Percentiles rank a stretch among this genome's conserved stretches.
phyloP scores from a whole-genome alignment of 2,329 filamentous ascomycete genomes.

The Arthrocladium fulminans region DNA sequence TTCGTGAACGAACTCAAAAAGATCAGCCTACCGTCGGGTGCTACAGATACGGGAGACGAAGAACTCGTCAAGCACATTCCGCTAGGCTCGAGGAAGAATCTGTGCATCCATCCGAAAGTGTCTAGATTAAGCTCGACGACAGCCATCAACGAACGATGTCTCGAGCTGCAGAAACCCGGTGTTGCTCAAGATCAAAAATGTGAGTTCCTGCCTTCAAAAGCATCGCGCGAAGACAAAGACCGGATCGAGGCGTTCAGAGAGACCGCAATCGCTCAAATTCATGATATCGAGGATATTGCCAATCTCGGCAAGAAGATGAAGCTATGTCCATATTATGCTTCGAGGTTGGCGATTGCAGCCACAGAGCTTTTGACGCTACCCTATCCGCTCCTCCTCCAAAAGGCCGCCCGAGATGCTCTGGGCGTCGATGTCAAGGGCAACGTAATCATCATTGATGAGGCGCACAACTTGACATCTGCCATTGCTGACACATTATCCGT shows the following conservation, averaged over 20 bases:
- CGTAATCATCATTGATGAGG: constrained; percentile 92
- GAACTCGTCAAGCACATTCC: constrained; percentile 72
- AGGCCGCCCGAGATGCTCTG: constrained; percentile 75
- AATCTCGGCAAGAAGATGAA: constrained; percentile 66
- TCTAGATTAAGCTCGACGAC: constrained; percentile 58
- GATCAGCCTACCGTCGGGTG: constrained; percentile 59
- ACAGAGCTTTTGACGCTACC: constrained; percentile 85
- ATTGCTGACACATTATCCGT: constrained; percentile 80
- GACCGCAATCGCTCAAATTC: constrained; percentile 69
- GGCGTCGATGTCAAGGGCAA: constrained; percentile 78
- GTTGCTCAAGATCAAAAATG: constrained; percentile 59
- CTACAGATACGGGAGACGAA: constrained; percentile 27
- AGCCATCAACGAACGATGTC: constrained; percentile 86
- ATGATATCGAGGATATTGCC: constrained; percentile 88
- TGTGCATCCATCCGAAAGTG: constrained; percentile 84
- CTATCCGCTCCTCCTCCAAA: constrained; percentile 82
- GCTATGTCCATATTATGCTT: constrained; percentile 95
- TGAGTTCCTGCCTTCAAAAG: constrained; percentile 63
- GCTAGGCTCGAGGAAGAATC: constrained; percentile 74
- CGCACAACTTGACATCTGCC: constrained; percentile 95
- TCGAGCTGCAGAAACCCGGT: constrained; percentile 73
- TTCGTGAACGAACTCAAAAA: constrained; percentile 75
- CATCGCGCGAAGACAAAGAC: constrained; percentile 50
- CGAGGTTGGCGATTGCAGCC: constrained; percentile 67
- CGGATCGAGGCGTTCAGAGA: constrained; percentile 76